Percentiles rank a stretch among this genome's conserved stretches.
Evolutionary conservation across 768 basidiomycete species (phyloP).

Genomic region (Termitomyces sp.): DNA sequence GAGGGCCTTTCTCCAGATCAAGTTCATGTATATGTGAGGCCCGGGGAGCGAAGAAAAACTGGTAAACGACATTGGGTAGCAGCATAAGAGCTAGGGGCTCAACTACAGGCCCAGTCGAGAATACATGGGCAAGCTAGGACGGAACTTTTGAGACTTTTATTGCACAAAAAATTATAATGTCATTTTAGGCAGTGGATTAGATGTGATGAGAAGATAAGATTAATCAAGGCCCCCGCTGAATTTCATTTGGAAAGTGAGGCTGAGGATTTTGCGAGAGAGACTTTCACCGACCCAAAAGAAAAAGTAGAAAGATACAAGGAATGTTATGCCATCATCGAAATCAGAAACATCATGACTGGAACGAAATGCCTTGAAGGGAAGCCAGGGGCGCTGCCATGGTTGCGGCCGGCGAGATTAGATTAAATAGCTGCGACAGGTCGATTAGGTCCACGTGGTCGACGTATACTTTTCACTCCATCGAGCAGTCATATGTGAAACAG

Average conservation of each 20-base stretch:
- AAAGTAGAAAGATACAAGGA: background rate
- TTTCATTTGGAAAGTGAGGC: too few relatives aligned
- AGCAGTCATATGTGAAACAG: too few relatives aligned
- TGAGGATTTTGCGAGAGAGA: background rate
- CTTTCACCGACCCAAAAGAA: background rate
- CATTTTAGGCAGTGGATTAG: background rate
- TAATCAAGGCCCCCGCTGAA: background rate
- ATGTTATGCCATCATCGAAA: background rate
- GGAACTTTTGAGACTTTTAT: background rate
- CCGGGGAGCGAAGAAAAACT: slow-evolving; percentile 12
- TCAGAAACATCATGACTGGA: background rate
- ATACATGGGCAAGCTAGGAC: background rate
- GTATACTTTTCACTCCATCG: too few relatives aligned
- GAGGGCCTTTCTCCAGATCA: slow-evolving; percentile 15
- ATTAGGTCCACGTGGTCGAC: too few relatives aligned
- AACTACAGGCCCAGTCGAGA: background rate
- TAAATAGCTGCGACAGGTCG: too few relatives aligned
- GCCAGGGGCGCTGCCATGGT: background rate
- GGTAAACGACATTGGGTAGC: slow-evolving; percentile 11
- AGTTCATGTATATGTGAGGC: background rate
- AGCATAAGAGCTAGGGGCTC: slow-evolving; percentile 1
- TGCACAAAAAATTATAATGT: background rate
- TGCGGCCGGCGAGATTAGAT: background rate
- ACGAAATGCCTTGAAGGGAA: background rate
- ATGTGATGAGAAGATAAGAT: background rate